phyloP scores from a whole-genome alignment of 1,284 basidiomycete genomes.

The Leccinum fallax region DNA sequence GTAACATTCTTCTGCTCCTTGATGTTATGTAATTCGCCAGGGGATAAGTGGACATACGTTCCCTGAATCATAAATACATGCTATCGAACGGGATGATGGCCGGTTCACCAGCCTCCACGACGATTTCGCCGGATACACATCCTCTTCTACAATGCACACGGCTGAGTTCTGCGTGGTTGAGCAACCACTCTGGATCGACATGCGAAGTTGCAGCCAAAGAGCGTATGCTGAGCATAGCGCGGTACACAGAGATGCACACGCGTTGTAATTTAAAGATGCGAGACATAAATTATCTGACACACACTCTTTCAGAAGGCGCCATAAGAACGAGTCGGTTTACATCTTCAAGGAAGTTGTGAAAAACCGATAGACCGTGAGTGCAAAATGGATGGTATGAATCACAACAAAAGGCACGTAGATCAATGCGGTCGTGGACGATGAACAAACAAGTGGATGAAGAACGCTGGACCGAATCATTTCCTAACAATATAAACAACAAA shows the following conservation, averaged over 20 bases:
- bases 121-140: conserved; percentile 11
- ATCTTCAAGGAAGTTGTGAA: conserved; percentile 9
- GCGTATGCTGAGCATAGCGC: conserved; percentile 19
- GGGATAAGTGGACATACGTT: background rate
- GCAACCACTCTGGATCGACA: conserved; percentile 21
- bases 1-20: background rate
- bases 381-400: conserved; percentile 10
- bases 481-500: conserved; percentile 1
- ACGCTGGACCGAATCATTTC: background rate
- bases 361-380: conserved; percentile 12
- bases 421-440: conserved; percentile 2
- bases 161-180: conserved; percentile 24
- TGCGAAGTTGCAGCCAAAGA: conserved; percentile 19
- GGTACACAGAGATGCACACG: conserved; percentile 13
- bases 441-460: background rate
- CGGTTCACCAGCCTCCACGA: conserved; percentile 9
- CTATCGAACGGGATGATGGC: background rate
- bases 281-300: background rate
- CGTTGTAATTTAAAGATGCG: background rate
- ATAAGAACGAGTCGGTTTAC: conserved; percentile 9
- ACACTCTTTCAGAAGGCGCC: conserved; percentile 18
- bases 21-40: too few species aligned
- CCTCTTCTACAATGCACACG: conserved; percentile 17
- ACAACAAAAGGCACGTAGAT: conserved; percentile 13
- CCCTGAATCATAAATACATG: background rate